phyloP scores from a whole-genome alignment of 2,329 filamentous ascomycete species.

The Neofusicoccum parvum region DNA sequence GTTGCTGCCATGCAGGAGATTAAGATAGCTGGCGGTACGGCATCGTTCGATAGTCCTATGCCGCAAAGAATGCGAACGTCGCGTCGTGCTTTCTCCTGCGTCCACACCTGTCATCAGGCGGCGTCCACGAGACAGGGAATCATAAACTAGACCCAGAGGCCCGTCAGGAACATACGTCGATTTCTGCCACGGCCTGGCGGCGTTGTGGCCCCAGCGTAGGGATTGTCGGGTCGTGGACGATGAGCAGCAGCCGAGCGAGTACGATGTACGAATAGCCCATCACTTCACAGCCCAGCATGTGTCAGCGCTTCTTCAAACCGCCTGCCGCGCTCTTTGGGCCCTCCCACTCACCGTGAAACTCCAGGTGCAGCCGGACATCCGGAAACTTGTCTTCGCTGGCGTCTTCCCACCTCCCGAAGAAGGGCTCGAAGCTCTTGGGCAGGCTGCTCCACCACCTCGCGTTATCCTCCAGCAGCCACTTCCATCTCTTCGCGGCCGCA shows the following conservation, averaged over 20 bases:
- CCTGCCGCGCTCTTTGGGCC: too few species aligned
- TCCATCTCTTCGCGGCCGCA: constrained; percentile 28
- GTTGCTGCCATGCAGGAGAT: constrained; percentile 42
- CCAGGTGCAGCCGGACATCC: constrained; percentile 38
- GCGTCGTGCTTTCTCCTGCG: not conserved
- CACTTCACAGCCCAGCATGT: not conserved
- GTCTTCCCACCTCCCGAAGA: constrained; percentile 17
- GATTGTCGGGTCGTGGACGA: constrained; percentile 40
- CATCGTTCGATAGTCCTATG: constrained; percentile 37
- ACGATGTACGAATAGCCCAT: constrained; percentile 34
- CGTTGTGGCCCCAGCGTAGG: constrained; percentile 39
- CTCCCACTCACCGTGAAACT: constrained; percentile 31
- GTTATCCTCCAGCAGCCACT: constrained; percentile 38
- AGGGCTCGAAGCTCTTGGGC: constrained; percentile 36
- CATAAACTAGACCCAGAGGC: too few species aligned
- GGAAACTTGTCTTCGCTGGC: constrained; percentile 28
- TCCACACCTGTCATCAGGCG: not conserved
- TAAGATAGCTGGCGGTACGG: constrained; percentile 36
- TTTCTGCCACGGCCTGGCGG: constrained; percentile 33
- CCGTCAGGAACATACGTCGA: constrained; percentile 29
- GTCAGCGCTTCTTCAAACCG: not conserved
- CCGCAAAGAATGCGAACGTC: constrained; percentile 37
- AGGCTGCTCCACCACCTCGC: constrained; percentile 36
- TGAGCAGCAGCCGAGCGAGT: constrained; percentile 37
- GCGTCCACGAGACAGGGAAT: not conserved